Evolutionary conservation across 129 eudicot species (phyloP).

Genomic region (Helichrysum umbraculigerum): DNA sequence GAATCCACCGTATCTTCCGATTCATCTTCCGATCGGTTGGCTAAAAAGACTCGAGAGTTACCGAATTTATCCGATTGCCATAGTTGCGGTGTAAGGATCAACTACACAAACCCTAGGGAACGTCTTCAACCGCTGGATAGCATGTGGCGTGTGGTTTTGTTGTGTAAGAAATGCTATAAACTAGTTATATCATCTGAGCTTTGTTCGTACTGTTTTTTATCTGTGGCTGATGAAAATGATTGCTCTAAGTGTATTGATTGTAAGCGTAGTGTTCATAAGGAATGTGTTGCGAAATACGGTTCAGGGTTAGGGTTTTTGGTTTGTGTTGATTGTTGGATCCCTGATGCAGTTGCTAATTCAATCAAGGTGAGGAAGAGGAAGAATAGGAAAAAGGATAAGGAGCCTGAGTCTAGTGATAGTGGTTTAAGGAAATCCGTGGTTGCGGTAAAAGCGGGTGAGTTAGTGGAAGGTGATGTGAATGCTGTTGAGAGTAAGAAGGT

Average conservation of each 20-base stretch:
- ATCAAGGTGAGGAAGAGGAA: conserved; percentile 21
- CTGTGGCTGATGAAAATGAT: conserved; percentile 22
- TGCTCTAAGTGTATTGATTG: conserved; percentile 52
- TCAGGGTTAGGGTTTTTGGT: conserved; percentile 47
- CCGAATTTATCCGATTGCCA: conserved; percentile 86
- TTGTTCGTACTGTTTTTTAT: conserved; percentile 68
- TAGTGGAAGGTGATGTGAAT: conserved; percentile 38
- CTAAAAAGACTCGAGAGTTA: conserved; percentile 62
- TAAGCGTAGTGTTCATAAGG: conserved; percentile 51
- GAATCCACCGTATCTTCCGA: conserved; percentile 45
- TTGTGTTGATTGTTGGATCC: conserved; percentile 97
- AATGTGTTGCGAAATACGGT: conserved; percentile 49
- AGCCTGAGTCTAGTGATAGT: conserved; percentile 26
- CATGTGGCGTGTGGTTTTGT: conserved; percentile 77
- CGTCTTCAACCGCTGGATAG: conserved; percentile 64
- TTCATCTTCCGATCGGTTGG: conserved; percentile 31
- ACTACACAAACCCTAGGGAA: conserved; percentile 58
- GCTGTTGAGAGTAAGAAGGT: conserved; percentile 28
- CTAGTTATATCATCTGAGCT: conserved; percentile 35
- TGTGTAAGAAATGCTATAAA: conserved; percentile 62
- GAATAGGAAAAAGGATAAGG: not conserved
- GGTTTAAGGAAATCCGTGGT: conserved; percentile 40
- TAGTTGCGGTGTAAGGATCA: conserved; percentile 51
- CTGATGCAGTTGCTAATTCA: conserved; percentile 52
- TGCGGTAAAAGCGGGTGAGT: conserved; percentile 45